Base-by-base conservation (phyloP, 805 yeast species). In the Ogataea allantospora region DNA sequence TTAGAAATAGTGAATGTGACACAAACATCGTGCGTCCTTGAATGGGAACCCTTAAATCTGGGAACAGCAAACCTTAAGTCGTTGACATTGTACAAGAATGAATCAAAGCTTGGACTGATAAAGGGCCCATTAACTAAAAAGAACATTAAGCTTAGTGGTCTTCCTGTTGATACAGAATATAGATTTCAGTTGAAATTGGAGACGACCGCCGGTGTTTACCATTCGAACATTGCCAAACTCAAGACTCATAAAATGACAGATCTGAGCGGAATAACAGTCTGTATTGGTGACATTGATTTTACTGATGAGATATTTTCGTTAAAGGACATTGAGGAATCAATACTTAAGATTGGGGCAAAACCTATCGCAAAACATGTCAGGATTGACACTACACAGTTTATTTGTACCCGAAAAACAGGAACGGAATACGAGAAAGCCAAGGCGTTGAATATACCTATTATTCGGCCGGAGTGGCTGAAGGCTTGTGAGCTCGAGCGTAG, bases 161-260 rank as follows among this genome's bases (percentile, higher is more conserved):
- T 93, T 46, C 87, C 96, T 2, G 80, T 93, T 35, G 96, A 91
- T 57, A 80, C 87, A 17, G 71, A 74, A 33, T 91, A 85, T 62
- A 74, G 72, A 29, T 91, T 93, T 63, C 88, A 82, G 55, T 72
- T 93, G 52, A 77, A 80, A 49, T 68, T 93, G 57, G 83, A 80
- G 40, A 89, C 99, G 6, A 82, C 96, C 0, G 95, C 97, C 0
- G 99, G 99, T n/a, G 70, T 72, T 8, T 86, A 73, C 53, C 67
- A 68, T 54, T 85, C 96, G 8, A 81, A 88, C 30, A 63, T 64
- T 14, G 59, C 91, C 16, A 73, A 73, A 33, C 77, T 89, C 11
- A 81, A 77, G 41, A 93, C 99, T 3, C 98, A 88, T 60, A 89
- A 88, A 56, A 88, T 91, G 97, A 88, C 96, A 0, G 97, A 93